Evolutionary conservation across 768 basidiomycete species (phyloP).

Genomic region (Inosperma sp.): DNA sequence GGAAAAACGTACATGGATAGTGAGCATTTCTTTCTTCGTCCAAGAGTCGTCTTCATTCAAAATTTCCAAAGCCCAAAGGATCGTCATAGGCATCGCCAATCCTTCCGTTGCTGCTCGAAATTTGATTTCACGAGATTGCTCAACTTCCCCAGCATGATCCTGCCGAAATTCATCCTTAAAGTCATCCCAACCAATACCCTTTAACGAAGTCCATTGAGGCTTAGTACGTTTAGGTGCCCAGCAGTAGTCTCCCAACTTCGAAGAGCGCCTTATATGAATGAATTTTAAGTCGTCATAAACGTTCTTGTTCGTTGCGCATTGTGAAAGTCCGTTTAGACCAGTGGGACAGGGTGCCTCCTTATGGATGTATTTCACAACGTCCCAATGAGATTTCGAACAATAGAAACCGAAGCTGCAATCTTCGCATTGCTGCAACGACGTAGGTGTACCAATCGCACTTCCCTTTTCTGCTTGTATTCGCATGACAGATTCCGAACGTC

Average conservation of each 20-base stretch:
- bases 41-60: conserved; percentile 26
- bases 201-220: background rate
- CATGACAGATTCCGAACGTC: background rate
- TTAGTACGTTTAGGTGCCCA: background rate
- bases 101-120: conserved; percentile 25
- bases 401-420: background rate
- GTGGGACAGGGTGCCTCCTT: background rate
- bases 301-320: background rate
- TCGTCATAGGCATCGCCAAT: conserved; percentile 32
- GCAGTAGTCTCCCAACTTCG: background rate
- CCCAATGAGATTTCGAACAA: background rate
- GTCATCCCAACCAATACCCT: background rate
- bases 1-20: conserved; percentile 26
- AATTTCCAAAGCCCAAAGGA: conserved; percentile 29
- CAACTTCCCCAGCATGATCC: background rate
- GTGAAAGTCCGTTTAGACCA: background rate
- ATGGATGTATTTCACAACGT: background rate
- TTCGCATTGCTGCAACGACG: background rate
- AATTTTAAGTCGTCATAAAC: background rate
- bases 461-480: background rate
- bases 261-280: background rate
- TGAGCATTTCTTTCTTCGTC: conserved; percentile 28
- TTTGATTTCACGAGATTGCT: background rate
- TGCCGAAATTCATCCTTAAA: background rate
- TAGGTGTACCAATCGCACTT: background rate